These are phyloP conservation scores for Kingdonia uniflora DNA, from an alignment of 164 flowering plant species.

Conservation along the genomic window DNA sequence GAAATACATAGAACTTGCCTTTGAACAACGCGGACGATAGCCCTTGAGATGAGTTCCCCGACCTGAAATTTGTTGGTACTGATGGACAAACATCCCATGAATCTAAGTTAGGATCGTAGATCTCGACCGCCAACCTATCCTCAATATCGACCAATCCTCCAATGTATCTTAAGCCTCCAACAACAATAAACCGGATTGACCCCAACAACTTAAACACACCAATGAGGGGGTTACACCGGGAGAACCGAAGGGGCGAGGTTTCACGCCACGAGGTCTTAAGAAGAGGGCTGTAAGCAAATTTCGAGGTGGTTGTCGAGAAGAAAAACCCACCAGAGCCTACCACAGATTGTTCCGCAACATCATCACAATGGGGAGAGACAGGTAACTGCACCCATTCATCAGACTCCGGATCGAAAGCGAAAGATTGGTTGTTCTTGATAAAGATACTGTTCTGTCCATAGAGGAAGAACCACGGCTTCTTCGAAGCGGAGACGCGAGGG, in stretches of 20 bases:
- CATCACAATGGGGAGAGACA: slow-evolving; percentile 10
- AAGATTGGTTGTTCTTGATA: slow-evolving; percentile 47
- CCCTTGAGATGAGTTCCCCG: slow-evolving; percentile 37
- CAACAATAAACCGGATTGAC: slow-evolving; percentile 34
- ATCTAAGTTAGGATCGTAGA: slow-evolving; percentile 32
- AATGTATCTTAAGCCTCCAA: slow-evolving; percentile 48
- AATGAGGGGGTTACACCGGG: slow-evolving; percentile 47
- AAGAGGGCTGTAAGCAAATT: slow-evolving; percentile 31
- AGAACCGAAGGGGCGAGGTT: slow-evolving; percentile 35
- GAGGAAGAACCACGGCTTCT: slow-evolving; percentile 57
- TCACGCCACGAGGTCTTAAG: slow-evolving; percentile 26
- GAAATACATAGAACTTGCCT: slow-evolving; percentile 41
- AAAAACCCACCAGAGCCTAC: slow-evolving; percentile 35
- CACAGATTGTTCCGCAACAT: slow-evolving; percentile 25
- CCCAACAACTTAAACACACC: slow-evolving; percentile 27
- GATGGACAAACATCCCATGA: slow-evolving; percentile 57
- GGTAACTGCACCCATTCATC: slow-evolving; percentile 46
- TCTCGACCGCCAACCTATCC: slow-evolving; percentile 49
- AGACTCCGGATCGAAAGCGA: slow-evolving; percentile 57
- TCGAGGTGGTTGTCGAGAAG: slow-evolving; percentile 26
- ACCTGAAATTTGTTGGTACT: slow-evolving; percentile 39
- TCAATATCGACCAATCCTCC: slow-evolving; percentile 56
- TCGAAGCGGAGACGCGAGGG: slow-evolving; percentile 11
- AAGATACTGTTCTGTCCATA: slow-evolving; percentile 46
- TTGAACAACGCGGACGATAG: slow-evolving; percentile 41